Conservation (phyloP, 83 land plant species). For the Picea abies region DNA sequence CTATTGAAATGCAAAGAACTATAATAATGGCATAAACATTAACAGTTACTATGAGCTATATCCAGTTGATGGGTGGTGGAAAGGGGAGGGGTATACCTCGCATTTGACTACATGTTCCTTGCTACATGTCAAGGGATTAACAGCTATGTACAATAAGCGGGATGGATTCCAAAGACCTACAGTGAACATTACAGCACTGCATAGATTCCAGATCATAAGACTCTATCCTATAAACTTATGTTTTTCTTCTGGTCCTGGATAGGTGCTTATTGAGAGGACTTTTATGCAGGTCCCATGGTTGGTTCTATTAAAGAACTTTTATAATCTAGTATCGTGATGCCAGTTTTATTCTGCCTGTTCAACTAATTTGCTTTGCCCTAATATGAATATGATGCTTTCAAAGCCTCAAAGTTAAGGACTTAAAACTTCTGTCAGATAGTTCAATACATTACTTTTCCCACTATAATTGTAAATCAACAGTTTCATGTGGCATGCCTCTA, state of each 20-base stretch:
- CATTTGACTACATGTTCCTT: no score
- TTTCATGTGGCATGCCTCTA: not conserved
- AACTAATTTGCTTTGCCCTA: not conserved
- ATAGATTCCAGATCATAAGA: no score
- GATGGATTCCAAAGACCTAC: no score
- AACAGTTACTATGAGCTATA: no score
- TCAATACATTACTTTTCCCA: not conserved
- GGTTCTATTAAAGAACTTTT: not conserved
- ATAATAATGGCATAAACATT: no score
- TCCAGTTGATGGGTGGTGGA: no score
- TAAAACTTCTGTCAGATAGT: not conserved
- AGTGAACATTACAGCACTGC: no score
- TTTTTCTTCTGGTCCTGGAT: not conserved
- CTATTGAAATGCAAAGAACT: no score
- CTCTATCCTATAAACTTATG: not conserved
- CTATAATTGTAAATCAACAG: not conserved
- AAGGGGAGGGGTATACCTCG: no score
- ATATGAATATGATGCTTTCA: not conserved
- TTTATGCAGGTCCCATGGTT: not conserved
- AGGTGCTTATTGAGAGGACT: not conserved
- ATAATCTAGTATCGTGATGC: not conserved
- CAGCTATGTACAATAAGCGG: no score
- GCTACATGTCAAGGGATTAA: no score
- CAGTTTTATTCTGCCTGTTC: not conserved
- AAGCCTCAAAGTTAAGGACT: not conserved